These are phyloP conservation scores for Trapa bicornis DNA, from an alignment of 345 rosid species.

Conservation along the genomic window DNA sequence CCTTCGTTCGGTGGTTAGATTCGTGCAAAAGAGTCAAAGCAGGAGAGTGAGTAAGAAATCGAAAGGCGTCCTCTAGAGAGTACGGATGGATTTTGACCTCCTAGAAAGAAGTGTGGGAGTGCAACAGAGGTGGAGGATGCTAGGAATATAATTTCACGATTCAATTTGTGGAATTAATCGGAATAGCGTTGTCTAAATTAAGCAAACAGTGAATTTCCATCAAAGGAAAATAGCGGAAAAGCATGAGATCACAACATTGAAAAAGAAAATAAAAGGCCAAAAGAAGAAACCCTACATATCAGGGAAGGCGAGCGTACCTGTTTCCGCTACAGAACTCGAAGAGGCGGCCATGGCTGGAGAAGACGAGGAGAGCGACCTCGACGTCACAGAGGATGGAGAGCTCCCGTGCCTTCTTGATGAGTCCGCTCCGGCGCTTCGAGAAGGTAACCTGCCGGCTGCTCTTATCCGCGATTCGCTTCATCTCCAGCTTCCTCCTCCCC, in stretches of 20 bases:
- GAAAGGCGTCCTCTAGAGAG: neutral
- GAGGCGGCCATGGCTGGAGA: slow-evolving; percentile 41
- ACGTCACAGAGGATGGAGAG: slow-evolving; percentile 64
- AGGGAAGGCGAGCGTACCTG: slow-evolving; percentile 19
- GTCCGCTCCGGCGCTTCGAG: slow-evolving; percentile 52
- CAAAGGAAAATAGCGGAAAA: neutral
- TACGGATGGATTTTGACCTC: neutral
- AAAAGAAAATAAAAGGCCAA: neutral
- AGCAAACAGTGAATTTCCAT: neutral
- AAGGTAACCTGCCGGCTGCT: slow-evolving; percentile 60
- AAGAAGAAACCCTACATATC: neutral
- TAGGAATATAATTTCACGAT: neutral
- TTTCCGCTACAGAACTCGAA: slow-evolving; percentile 32
- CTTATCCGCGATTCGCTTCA: slow-evolving; percentile 53
- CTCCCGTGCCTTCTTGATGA: slow-evolving; percentile 57
- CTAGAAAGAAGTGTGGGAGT: neutral
- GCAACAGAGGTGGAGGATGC: neutral
- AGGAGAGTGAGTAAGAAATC: neutral
- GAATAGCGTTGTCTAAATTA: too few species aligned
- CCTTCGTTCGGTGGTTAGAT: neutral
- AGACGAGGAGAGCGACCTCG: slow-evolving; percentile 40
- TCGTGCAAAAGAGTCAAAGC: neutral
- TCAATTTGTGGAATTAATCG: neutral
- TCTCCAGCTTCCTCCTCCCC: slow-evolving; percentile 45
- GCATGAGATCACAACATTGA: neutral